Base-by-base conservation (phyloP, 257 asterid genomes). In the Hygrophila difformis region DNA sequence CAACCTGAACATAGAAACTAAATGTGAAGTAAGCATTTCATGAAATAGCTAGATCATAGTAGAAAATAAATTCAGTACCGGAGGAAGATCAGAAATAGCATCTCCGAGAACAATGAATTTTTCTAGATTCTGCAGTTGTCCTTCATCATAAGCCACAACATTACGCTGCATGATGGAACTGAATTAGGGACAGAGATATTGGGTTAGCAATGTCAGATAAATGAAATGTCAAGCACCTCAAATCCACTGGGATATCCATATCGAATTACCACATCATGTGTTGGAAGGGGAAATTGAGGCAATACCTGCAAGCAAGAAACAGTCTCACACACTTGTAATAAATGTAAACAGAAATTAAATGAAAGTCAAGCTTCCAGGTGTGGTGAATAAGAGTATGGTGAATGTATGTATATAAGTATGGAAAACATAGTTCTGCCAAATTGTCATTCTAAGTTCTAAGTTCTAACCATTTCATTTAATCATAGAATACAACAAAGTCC, bases 261-360 rank as follows among this genome's bases (percentile, higher is more conserved):
- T 53, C 54, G 33, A 55, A 69, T 59, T 33, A 69, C 72, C 39
- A 66, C 81, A 36, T 63, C 70, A 56, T 74, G 74, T 17, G 77
- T 66, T 48, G 81, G 81, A 44, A 74, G 70, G 26, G 81, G 81
- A 39, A 58, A 74, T 49, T 69, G 77, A 19, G 81, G 81, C 61
- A 74, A 51, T 44, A 56, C 64, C 77, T 74, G 66, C 55, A 63
- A 56, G 35, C 28, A 23, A 55, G 44, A 19, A 31, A 49, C 24
- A 56, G 56, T 36, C 57, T 39, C 39, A 23, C 42, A 41, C 47
- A 53, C 43, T 39, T 58, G 39, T 18, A 34, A 29, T 18, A 21
- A 44, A 39, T 12, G 33, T 20, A 14, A 23, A 11, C 14, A 44
- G 55, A 35, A 62, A 43, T n/a, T n/a, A n/a, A n/a, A n/a, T n/a